These are phyloP conservation scores for Fusarium siculi DNA, from an alignment of 2,329 filamentous ascomycete species.

Conservation along the genomic window DNA sequence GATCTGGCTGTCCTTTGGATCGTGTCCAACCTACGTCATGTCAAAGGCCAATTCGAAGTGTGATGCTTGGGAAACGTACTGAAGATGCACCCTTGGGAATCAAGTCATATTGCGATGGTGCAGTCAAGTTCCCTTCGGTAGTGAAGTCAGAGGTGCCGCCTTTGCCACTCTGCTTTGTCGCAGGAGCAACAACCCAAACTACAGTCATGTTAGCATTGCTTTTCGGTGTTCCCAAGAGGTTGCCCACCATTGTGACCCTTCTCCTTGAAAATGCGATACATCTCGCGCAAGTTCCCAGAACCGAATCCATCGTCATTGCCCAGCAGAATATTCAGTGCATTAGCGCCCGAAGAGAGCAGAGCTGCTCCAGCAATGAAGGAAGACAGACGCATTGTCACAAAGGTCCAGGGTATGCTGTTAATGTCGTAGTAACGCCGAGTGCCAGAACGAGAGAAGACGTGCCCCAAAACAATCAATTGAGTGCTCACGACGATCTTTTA, in stretches of 20 bases:
- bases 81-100: conserved; percentile 46
- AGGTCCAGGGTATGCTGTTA: not conserved
- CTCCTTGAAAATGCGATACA: conserved; percentile 45
- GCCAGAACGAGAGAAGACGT: not conserved
- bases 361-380: conserved; percentile 28
- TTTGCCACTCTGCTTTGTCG: conserved; percentile 45
- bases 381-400: conserved; percentile 36
- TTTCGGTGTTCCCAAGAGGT: rapidly evolving
- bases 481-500: conserved; percentile 17
- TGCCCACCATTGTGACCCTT: conserved; percentile 43
- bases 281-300: conserved; percentile 45
- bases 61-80: not conserved
- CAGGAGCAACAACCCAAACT: conserved; percentile 48
- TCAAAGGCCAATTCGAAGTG: rapidly evolving
- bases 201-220: rapidly evolving
- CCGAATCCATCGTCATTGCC: conserved; percentile 48
- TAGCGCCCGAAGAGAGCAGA: conserved; percentile 26
- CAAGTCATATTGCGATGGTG: conserved; percentile 42
- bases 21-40: conserved; percentile 52
- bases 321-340: conserved; percentile 45
- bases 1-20: conserved; percentile 63
- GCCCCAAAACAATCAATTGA: not conserved
- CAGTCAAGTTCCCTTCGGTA: conserved; percentile 43
- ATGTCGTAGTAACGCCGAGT: not conserved
- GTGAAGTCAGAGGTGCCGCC: conserved; percentile 46